A percentile compares a stretch with the other conserved stretches of the same genome.
phyloP scores from a whole-genome alignment of 129 eudicot genomes.

The Helichrysum umbraculigerum region DNA sequence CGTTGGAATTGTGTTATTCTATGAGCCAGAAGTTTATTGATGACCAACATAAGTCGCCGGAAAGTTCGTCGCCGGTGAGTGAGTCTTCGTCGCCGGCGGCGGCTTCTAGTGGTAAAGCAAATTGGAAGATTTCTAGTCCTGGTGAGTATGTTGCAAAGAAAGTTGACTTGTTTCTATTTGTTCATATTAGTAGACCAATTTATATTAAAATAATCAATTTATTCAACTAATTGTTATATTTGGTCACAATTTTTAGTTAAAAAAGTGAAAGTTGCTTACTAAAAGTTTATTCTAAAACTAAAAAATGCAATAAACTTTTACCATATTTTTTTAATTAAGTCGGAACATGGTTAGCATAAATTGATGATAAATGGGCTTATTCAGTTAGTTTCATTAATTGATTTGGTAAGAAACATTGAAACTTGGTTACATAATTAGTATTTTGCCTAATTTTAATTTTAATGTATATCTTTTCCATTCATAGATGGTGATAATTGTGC shows the following conservation, averaged over 20 bases:
- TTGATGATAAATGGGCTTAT: not conserved
- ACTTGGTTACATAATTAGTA: not conserved
- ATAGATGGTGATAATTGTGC: not conserved
- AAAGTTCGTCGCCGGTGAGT: constrained; percentile 25
- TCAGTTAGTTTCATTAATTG: not conserved
- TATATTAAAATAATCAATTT: not conserved
- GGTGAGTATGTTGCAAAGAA: constrained; percentile 32
- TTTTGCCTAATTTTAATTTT: not conserved
- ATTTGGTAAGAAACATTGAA: too few species aligned
- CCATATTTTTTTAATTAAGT: too few species aligned
- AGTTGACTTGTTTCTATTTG: not conserved
- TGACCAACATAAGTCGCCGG: constrained; percentile 55
- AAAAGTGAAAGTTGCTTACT: too few species aligned
- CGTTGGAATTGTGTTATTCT: constrained; percentile 75
- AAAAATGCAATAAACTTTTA: too few species aligned
- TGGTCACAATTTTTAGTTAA: too few species aligned
- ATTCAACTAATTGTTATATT: too few species aligned
- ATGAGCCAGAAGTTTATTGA: constrained; percentile 71
- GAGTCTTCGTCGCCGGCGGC: constrained; percentile 35
- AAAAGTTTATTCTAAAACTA: too few species aligned
- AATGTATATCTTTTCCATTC: not conserved
- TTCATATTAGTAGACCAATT: not conserved
- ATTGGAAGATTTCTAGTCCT: constrained; percentile 79
- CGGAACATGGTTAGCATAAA: not conserved
- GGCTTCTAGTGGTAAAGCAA: constrained; percentile 41